Base-by-base conservation (phyloP, 129 eudicot genomes). In the Flaveria robusta region DNA sequence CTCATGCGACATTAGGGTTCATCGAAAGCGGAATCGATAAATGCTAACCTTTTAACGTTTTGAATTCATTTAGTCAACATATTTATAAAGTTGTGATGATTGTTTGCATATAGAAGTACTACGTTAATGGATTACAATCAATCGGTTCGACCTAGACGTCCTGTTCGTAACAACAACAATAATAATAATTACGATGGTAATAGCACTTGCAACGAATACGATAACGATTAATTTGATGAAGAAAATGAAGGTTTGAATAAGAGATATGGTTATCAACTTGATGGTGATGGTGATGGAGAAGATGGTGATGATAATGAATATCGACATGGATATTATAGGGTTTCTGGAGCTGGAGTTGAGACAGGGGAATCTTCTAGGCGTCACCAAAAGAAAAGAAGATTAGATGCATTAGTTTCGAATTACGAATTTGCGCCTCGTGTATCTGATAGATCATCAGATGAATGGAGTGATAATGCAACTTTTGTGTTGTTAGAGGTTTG, bases 401-500 rank as follows among this genome's bases (percentile, higher is more conserved):
- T 90, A 14, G 90, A 85, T 23, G 78, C 80, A 31, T 66, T 91
- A 77, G 88, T 75, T 24, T 65, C 80, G 22, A 81, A 67, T 55
- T 82, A 92, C 45, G 90, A 90, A 24, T 82, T 70, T 59, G 83
- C 86, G 15, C 81, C 94, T 56, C 87, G 88, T 37, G 83, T 58
- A 10, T 49, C 56, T 14, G 66, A 82, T 41, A 20, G 81, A 37
- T 19, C 58, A 4, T 71, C 70, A 0, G 92, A 88, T 6, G 84
- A 80, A 24, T 94, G 98, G 98, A 84, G 83, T 15, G 97, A 94
- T 16, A 81, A 91, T 9, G 93, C 81, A 7, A 84, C 81, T 50
- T 91, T 81, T 18, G 88, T 84, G 69, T 63, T 94, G 81, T 72
- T 94, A 29, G 93, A 89, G 50, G 96, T 83, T 13, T 94, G 98